A percentile compares a stretch with the other conserved stretches of the same genome.
These are phyloP conservation scores for Rhizoclosmatium globosum DNA, from an alignment of 192 early-diverging fungal species.

Conservation along the genomic window DNA sequence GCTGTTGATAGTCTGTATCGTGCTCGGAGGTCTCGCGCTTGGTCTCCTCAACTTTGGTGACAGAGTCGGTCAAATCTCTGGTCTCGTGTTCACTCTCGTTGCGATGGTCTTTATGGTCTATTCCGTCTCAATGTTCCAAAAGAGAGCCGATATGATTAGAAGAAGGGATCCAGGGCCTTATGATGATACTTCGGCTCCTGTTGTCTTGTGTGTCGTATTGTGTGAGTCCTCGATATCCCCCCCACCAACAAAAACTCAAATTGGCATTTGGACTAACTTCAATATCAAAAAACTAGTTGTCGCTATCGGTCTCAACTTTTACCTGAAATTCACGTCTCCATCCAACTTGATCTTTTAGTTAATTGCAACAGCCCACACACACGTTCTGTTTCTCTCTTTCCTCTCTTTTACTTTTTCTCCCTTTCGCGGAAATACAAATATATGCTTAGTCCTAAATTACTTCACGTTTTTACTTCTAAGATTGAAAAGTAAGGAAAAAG, in stretches of 20 bases:
- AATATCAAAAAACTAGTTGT: conserved; percentile 2
- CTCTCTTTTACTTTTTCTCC: not conserved
- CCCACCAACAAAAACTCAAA: not conserved
- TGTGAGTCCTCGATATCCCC: conserved; percentile 28
- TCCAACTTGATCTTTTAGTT: conserved; percentile 23
- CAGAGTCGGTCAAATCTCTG: conserved; percentile 70
- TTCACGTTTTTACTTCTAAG: not conserved
- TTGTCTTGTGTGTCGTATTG: conserved; percentile 71
- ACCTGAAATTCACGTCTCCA: conserved; percentile 38
- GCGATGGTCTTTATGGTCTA: conserved; percentile 69
- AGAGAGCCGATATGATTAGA: conserved; percentile 72
- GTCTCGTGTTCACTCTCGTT: conserved; percentile 75
- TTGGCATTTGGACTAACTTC: too few relatives aligned
- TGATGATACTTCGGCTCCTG: conserved; percentile 77
- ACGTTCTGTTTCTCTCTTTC: not conserved
- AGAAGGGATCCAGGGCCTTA: conserved; percentile 60
- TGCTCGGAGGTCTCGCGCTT: conserved; percentile 75
- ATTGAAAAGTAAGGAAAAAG: not conserved
- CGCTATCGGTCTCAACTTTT: conserved; percentile 38
- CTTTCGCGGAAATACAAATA: not conserved
- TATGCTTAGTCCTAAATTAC: not conserved
- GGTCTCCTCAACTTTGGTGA: conserved; percentile 82
- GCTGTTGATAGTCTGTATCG: conserved; percentile 56
- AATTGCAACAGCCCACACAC: not conserved
- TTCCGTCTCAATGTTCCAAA: conserved; percentile 70